Evolutionary conservation across 2,329 filamentous ascomycete genomes (phyloP), one percentile per base, ranked within the genome.

Genomic region (Xylariaceae sp.): DNA sequence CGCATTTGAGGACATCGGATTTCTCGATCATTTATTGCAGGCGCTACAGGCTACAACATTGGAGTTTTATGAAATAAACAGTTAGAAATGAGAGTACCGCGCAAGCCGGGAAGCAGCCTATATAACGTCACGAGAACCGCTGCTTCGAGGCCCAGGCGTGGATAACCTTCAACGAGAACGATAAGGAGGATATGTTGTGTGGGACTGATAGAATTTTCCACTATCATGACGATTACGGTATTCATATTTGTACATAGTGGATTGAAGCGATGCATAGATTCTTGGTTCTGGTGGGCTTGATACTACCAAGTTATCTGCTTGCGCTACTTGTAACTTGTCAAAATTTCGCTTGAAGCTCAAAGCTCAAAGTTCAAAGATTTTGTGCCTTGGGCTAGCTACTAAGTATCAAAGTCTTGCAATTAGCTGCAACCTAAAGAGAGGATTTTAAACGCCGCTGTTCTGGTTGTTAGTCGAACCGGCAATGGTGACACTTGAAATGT

Each of bases 41-140:
- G 46, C 28, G 33, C 41, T 31, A 51, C 33, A 41, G 21, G 17
- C 8, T 33, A 47, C 14, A 33, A 34, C n/a, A 51, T 9, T 24
- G 50, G 33, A 31, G 21, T 36, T 47, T 43, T 37, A 14, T n/a
- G n/a, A 41, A 52, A 56, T 36, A 43, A 44, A 16, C 19, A 49
- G 34, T 16, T 56, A 56, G 52, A 59, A 24, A 24, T 40, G 33
- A 40, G 17, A 53, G 28, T 33, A 44, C 33, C 12, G 52, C 52
- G 52, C 52, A 48, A 52, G 56, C 52, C 12, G 46, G 55, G 8
- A 43, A 39, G 28, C 37, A 37, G 19, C 17, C 24, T 33, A 37
- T 21, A 31, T 47, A 11, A 23, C n/a, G 31, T 33, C 36, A 44
- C n/a, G 40, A 36, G 36, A 17, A 11, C 11, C n/a, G 47, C 28